Percentiles rank a stretch among this genome's conserved stretches.
Conservation (phyloP, 2,329 filamentous ascomycete genomes). For the Rugonectria rugulosa region DNA sequence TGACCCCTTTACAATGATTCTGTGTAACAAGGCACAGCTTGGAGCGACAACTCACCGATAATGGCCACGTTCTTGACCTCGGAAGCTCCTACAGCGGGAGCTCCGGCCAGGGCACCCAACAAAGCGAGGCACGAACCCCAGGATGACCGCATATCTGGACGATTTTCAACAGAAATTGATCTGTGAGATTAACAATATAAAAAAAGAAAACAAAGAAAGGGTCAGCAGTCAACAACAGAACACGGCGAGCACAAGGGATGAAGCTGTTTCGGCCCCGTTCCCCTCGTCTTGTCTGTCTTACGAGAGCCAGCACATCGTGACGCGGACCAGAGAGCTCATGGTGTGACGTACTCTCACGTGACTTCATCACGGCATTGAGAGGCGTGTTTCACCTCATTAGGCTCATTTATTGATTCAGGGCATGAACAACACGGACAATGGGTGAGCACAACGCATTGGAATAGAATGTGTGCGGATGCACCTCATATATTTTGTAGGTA, state of each 20-base stretch:
- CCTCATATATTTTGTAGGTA: no score
- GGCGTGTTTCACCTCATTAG: no score
- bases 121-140: conserved; percentile 27
- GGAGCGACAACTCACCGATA: conserved; percentile 44
- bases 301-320: not conserved
- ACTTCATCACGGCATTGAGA: not conserved
- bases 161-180: no score
- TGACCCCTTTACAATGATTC: not conserved
- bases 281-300: not conserved
- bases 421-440: no score
- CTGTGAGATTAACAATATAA: no score
- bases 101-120: conserved; percentile 26
- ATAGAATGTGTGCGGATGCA: no score
- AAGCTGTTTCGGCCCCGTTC: no score
- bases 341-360: conserved; percentile 4
- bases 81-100: conserved; percentile 10
- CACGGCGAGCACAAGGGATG: no score
- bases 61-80: conserved; percentile 46
- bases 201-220: not conserved
- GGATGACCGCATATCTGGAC: conserved; percentile 24
- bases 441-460: no score
- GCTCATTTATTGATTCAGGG: no score
- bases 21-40: not conserved
- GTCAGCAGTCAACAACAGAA: no score
- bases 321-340: conserved; percentile 3